Evolutionary conservation across 495 filamentous ascomycete genomes (phyloP).

Genomic region (Amphirosellinia nigrospora): DNA sequence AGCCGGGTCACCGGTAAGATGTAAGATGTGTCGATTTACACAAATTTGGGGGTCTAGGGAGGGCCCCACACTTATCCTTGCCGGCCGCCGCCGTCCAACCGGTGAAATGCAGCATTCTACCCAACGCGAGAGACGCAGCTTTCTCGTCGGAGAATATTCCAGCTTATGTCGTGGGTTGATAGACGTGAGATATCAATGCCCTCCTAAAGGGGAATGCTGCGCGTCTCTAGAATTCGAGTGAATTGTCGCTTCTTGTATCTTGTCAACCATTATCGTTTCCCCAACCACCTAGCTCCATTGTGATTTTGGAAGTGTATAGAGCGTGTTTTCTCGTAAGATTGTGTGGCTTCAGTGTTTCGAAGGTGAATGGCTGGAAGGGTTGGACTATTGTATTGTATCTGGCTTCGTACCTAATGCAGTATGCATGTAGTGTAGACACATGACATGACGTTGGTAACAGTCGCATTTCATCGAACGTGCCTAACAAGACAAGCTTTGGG

Average conservation of each 20-base stretch:
- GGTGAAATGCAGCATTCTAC: neutral
- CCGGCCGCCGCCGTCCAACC: neutral
- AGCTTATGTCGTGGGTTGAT: neutral
- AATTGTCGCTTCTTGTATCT: neutral
- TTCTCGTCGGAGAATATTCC: neutral
- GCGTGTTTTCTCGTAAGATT: neutral
- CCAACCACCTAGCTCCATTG: neutral
- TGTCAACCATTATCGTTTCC: neutral
- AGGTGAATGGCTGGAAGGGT: neutral
- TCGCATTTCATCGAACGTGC: neutral
- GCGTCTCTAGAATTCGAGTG: neutral
- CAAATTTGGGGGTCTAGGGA: neutral
- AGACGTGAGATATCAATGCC: neutral
- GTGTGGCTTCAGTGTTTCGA: neutral
- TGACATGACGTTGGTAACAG: conserved; percentile 3
- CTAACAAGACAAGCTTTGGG: conserved; percentile 20
- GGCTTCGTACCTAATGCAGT: neutral
- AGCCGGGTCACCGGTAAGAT: neutral
- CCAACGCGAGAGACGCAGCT: neutral
- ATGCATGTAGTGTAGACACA: neutral
- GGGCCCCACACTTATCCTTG: neutral
- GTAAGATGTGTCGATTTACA: neutral
- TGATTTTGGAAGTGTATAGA: neutral
- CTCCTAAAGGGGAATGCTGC: neutral
- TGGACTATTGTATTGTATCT: neutral